phyloP scores from a whole-genome alignment of 805 yeast genomes.

The Metschnikowia dekortorum region DNA sequence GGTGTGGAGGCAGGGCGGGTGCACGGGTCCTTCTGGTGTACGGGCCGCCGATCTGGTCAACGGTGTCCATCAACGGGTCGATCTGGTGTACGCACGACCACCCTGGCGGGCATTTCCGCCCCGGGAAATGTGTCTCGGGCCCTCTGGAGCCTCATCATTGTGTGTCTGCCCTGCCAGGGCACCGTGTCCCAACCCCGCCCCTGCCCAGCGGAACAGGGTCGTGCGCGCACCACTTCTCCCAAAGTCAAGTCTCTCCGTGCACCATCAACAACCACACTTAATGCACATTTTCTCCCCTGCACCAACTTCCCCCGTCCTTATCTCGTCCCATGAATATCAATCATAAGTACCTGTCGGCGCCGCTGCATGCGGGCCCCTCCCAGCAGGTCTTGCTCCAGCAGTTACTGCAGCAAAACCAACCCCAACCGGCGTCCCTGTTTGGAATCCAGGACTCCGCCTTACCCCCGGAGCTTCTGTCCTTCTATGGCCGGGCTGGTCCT shows the following conservation, averaged over 20 bases:
- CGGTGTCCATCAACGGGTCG: too few relatives aligned
- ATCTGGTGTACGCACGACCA: too few relatives aligned
- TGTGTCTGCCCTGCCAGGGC: not conserved
- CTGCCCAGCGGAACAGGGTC: not conserved
- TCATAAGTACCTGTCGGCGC: constrained; percentile 22
- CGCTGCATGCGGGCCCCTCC: constrained; percentile 34
- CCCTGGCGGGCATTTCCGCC: too few relatives aligned
- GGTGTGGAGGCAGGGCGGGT: too few relatives aligned
- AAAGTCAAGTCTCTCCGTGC: constrained; percentile 1
- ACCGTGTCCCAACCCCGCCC: not conserved
- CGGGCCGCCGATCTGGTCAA: too few relatives aligned
- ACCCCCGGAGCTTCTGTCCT: constrained; percentile 19
- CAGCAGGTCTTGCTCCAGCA: constrained; percentile 42
- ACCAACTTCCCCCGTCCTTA: not conserved
- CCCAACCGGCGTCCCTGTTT: constrained; percentile 19
- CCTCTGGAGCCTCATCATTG: not conserved
- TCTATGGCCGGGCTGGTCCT: constrained; percentile 20
- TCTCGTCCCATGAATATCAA: constrained; percentile 17
- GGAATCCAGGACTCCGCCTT: constrained; percentile 12
- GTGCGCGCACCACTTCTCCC: constrained; percentile 1
- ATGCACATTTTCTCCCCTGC: constrained; percentile 2
- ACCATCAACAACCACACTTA: not conserved
- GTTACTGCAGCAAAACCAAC: constrained; percentile 36
- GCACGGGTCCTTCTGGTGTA: too few relatives aligned
- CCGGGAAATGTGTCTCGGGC: too few relatives aligned